Base-by-base conservation (phyloP, 192 early-diverging fungal species). In the Rhizoclosmatium globosum region DNA sequence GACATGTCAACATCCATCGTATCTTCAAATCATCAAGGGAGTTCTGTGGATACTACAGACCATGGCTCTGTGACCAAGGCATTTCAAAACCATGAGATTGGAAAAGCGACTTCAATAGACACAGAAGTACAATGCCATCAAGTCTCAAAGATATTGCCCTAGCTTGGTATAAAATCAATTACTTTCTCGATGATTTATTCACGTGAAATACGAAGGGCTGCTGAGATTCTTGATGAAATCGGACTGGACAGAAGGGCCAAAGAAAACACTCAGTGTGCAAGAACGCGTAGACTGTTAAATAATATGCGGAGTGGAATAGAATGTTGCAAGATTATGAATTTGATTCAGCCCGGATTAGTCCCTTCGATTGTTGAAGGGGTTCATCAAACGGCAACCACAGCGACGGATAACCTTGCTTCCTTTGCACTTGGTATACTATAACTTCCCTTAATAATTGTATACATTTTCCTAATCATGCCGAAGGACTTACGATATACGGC, bases 311-410 rank as follows among this genome's bases (percentile, higher is more conserved):
- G 50, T 46, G 85, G 85, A 31, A 41, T 66, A 3, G 21, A 50
- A 9, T 65, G 71, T 4, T 83, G 85, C 64, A 31, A 60, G 41
- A 43, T 83, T 9, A 76, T 85, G 57, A 85, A 85, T 65, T 53
- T 42, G 9, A 65, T 85, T n/a, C 46, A 75, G 9, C 82, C 85
- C 19, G 76, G 66, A n/a, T 21, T 59, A 15, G 79, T 83, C 57
- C 62, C 76, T 19, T 76, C 73, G 45, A 81, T 85, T 47, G 43
- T 44, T 2, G 82, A 78, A 39, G 42, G 61, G 11, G 68, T 38
- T 6, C 48, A 64, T 2, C 17, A 79, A 39, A 65, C 74, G n/a
- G 76, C 82, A 76, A 76, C 47, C 23, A 53, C 61, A 9, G 47
- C 46, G 1, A 15, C 81, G 47, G 82, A 83, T 58, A 83, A 85